Conservation (phyloP, 345 rosid genomes). For the Sisymbrium altissimum region DNA sequence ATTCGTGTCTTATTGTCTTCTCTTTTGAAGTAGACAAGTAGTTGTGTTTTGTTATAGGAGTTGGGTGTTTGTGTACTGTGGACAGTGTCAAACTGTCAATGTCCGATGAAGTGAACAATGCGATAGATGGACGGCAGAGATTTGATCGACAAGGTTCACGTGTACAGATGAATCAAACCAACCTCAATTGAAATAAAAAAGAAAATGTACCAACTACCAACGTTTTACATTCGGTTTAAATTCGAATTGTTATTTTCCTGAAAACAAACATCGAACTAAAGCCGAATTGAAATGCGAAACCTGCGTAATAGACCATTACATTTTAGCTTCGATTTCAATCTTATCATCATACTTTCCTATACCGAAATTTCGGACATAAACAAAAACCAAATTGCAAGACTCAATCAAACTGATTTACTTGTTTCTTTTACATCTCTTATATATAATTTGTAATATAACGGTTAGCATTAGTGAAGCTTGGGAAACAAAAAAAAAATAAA, state of each 20-base stretch:
- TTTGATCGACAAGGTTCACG: neutral
- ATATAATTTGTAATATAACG: too few species aligned
- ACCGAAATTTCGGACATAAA: neutral
- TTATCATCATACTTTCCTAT: neutral
- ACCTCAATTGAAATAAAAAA: neutral
- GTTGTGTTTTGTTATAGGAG: neutral
- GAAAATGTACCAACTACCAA: neutral
- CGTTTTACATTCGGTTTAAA: neutral
- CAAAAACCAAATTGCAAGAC: too few species aligned
- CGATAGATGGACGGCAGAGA: slow-evolving; percentile 16
- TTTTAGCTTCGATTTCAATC: neutral
- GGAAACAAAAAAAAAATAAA: too few species aligned
- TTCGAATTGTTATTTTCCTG: neutral
- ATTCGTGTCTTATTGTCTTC: neutral
- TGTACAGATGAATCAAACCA: slow-evolving; percentile 3
- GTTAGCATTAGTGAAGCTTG: too few species aligned
- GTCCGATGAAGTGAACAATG: neutral
- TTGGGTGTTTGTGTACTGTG: neutral
- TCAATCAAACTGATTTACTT: neutral
- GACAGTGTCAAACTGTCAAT: neutral
- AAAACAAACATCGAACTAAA: neutral
- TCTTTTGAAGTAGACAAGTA: neutral
- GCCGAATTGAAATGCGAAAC: neutral
- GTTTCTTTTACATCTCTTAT: neutral
- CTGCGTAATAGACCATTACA: neutral